Base-by-base conservation (phyloP, 345 rosid genomes). In the Arabidopsis arenosa region DNA sequence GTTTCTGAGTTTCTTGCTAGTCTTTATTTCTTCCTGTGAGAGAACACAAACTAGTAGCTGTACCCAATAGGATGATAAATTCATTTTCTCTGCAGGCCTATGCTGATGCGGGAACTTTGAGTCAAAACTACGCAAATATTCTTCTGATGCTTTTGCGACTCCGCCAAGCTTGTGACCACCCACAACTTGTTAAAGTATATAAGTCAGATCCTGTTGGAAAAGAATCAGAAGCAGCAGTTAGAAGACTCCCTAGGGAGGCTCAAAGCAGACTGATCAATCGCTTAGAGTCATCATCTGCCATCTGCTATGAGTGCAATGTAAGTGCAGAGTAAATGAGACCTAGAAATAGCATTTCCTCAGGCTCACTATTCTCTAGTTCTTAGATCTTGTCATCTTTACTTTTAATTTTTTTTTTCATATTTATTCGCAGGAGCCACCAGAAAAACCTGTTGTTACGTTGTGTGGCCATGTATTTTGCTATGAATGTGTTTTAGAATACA, bases 161-260 rank as follows among this genome's bases (percentile, higher is more conserved):
- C 59, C 93, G 99, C 58, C 99, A 95, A 81, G 99, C 98, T 68
- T 92, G 99, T 83, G 97, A 87, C 72, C 98, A 95, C 79, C 99
- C 99, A 26, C 76, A 84, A 71, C 96, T 95, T 66, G 93, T 90
- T 39, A 85, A 90, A 79, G 86, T 80, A 75, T 81, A 79, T 72
- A 77, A 68, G 78, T 80, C 93, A 58, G 88, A 85, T 56, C 84
- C 85, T 62, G 84, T 85, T 77, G 91, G 84, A 63, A 86, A 92
- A 78, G 75, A 37, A 79, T 90, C 99, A 68, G 80, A 68, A 48
- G 89, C 84, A 73, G 88, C 88, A 81, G 98, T 90, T 6, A 87
- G 81, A 81, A 82, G 69, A 49, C 88, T 95, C 56, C 90, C 97
- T 26, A 80, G 61, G 60, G 89, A 83, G 32, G 78, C 81, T 84